Conservation (phyloP, 176 grass and related monocot species). For the Lolium perenne region DNA sequence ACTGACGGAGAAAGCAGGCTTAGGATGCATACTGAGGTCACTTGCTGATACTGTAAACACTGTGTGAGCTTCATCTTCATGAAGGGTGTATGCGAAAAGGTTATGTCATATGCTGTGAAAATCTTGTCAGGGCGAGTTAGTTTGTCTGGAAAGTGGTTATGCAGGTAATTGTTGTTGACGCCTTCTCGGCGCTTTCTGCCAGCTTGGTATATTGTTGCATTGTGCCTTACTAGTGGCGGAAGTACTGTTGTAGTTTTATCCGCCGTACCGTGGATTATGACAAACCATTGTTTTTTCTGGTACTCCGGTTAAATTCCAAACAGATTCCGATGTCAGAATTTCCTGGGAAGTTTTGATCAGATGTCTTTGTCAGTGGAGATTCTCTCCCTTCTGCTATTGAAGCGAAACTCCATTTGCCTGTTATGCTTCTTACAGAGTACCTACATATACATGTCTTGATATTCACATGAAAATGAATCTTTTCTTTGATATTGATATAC, state of each 20-base stretch:
- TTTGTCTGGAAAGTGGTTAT: slow-evolving; percentile 13
- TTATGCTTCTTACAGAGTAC: neutral
- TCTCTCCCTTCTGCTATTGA: neutral
- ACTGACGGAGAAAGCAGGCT: slow-evolving; percentile 78
- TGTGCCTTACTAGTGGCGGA: slow-evolving; percentile 11
- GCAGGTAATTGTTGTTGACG: neutral
- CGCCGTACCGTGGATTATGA: neutral
- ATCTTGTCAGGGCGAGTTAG: neutral
- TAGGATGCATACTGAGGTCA: slow-evolving; percentile 83
- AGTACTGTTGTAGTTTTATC: neutral
- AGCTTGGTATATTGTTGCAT: slow-evolving; percentile 3
- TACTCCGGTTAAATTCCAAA: neutral
- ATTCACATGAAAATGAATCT: neutral
- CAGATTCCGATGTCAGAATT: neutral
- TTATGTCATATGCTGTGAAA: neutral
- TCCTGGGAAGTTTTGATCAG: neutral
- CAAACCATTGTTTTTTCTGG: neutral
- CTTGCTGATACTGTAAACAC: slow-evolving; percentile 52
- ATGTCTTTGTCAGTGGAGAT: neutral
- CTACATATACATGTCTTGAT: neutral
- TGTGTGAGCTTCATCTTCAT: slow-evolving; percentile 51
- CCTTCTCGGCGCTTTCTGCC: neutral
- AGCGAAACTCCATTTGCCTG: neutral
- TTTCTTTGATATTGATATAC: neutral
- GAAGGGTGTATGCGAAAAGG: neutral